Evolutionary conservation across 352 stramenopile genomes (phyloP).

Genomic region (Pythium oligandrum): DNA sequence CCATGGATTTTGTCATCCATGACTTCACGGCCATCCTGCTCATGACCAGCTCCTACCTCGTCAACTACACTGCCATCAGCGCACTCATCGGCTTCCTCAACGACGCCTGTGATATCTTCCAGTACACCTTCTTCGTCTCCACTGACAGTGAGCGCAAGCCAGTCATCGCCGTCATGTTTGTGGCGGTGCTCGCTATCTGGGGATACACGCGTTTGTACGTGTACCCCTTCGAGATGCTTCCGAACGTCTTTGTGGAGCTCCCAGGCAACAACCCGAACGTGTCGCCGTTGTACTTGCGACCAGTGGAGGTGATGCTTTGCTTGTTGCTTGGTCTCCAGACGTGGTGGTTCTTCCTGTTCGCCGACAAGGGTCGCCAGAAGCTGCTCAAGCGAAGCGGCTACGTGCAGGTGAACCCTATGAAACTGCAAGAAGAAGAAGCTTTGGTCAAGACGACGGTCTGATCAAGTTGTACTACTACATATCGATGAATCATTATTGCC

Average conservation of each 20-base stretch:
- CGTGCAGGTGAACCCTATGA: too few species aligned
- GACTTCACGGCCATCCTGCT: slow-evolving; percentile 38
- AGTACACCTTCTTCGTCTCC: slow-evolving; percentile 24
- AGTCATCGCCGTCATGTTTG: too few species aligned
- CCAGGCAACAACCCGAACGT: too few species aligned
- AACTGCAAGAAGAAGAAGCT: too few species aligned
- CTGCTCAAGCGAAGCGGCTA: neutral
- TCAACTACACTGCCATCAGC: slow-evolving; percentile 33
- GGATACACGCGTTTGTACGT: too few species aligned
- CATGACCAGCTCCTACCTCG: slow-evolving; percentile 37
- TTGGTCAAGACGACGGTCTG: too few species aligned
- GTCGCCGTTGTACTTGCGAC: neutral
- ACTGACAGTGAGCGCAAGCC: too few species aligned
- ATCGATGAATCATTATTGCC: too few species aligned
- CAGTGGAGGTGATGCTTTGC: neutral
- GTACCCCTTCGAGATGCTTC: too few species aligned
- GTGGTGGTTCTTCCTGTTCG: slow-evolving; percentile 3
- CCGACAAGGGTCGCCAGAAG: neutral
- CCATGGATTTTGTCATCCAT: slow-evolving; percentile 40
- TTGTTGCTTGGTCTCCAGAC: slow-evolving; percentile 3
- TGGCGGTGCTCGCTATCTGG: too few species aligned
- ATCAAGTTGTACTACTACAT: too few species aligned
- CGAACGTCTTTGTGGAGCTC: slow-evolving; percentile 1
- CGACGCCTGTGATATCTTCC: too few species aligned
- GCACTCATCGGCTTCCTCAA: slow-evolving; percentile 35